Evolutionary conservation across 805 yeast genomes (phyloP).

Genomic region (Spathaspora passalidarum): DNA sequence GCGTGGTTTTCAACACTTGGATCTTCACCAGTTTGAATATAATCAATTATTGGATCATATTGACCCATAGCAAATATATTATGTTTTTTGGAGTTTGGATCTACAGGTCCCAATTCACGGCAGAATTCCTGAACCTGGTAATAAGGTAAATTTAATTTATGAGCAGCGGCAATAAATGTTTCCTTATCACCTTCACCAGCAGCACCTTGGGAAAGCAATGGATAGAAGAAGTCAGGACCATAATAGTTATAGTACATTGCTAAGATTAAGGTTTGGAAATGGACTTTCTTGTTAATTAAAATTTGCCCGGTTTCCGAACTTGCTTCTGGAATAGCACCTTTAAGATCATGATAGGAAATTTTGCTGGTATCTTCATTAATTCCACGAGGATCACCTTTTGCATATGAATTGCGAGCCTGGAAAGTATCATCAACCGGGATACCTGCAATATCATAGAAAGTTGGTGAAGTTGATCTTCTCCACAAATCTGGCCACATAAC

Average conservation of each 20-base stretch:
- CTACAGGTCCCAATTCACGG: slow-evolving; percentile 35
- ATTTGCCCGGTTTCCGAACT: slow-evolving; percentile 40
- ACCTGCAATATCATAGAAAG: slow-evolving; percentile 31
- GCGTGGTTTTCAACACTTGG: slow-evolving; percentile 3
- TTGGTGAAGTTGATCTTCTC: slow-evolving; percentile 39
- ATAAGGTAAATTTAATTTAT: slow-evolving; percentile 32
- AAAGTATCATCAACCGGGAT: slow-evolving; percentile 19
- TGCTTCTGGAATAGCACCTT: slow-evolving; percentile 34
- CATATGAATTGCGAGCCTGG: slow-evolving; percentile 26
- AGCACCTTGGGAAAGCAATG: slow-evolving; percentile 39
- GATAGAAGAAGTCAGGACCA: slow-evolving; percentile 36
- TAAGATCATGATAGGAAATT: slow-evolving; percentile 24
- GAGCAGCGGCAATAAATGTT: slow-evolving; percentile 41
- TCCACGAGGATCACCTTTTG: slow-evolving; percentile 25
- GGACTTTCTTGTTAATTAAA: slow-evolving; percentile 31
- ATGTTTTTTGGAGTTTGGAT: slow-evolving; percentile 17
- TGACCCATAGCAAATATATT: slow-evolving; percentile 37
- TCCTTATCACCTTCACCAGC: slow-evolving; percentile 45
- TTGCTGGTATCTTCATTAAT: slow-evolving; percentile 6
- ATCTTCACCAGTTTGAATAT: slow-evolving; percentile 15
- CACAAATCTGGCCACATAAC: slow-evolving; percentile 43
- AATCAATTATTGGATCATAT: slow-evolving; percentile 34
- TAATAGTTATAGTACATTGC: slow-evolving; percentile 37
- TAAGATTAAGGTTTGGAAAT: slow-evolving; percentile 28
- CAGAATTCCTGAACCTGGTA: slow-evolving; percentile 36